phyloP scores from a whole-genome alignment of 1,284 basidiomycete species.

The Leccinum huronense region DNA sequence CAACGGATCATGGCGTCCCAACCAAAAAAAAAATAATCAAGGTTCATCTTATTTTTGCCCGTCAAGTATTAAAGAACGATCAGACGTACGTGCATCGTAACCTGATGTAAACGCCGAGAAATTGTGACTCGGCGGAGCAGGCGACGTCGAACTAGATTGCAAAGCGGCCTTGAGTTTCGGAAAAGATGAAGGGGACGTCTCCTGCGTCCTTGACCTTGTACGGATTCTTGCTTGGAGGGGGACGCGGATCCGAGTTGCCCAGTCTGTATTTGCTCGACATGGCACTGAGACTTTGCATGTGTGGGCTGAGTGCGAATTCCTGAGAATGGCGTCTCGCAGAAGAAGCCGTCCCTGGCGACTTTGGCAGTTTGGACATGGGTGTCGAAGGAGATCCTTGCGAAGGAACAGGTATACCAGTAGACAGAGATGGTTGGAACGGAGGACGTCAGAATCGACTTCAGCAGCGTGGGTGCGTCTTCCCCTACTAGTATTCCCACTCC shows the following conservation, averaged over 20 bases:
- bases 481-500: neutral
- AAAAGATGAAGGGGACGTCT: conserved; percentile 35
- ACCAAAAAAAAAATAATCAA: neutral
- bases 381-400: conserved; percentile 25
- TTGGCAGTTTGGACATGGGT: conserved; percentile 12
- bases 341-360: conserved; percentile 4
- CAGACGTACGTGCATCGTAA: conserved; percentile 32
- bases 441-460: conserved; percentile 1
- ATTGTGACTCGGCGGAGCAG: neutral
- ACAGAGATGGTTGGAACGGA: conserved; percentile 16
- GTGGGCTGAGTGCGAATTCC: conserved; percentile 18
- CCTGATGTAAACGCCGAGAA: conserved; percentile 26
- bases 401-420: conserved; percentile 13
- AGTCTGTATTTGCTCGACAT: conserved; percentile 32
- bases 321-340: conserved; percentile 24
- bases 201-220: conserved; percentile 34
- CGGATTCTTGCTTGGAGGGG: conserved; percentile 10
- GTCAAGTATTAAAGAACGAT: conserved; percentile 14
- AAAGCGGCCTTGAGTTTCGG: conserved; percentile 31
- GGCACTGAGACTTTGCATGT: conserved; percentile 25
- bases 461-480: neutral
- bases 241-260: conserved; percentile 22
- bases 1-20: neutral
- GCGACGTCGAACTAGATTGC: conserved; percentile 19
- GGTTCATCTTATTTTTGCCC: neutral